phyloP scores from a whole-genome alignment of 257 asterid species.

The Jacaranda copaia region DNA sequence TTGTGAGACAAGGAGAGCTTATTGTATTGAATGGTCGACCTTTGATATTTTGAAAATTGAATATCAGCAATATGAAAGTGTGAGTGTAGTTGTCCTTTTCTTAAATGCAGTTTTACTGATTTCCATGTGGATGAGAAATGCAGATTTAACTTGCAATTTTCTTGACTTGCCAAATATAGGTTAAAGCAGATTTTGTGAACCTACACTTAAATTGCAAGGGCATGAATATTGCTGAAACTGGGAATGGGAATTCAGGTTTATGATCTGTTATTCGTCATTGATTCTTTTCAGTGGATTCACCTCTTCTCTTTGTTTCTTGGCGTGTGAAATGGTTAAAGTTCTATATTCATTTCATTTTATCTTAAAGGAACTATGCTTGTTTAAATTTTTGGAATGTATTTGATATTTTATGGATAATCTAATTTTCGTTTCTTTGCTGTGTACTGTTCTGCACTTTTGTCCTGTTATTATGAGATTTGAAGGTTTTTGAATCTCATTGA shows the following conservation, averaged over 20 bases:
- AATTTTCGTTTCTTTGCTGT: neutral
- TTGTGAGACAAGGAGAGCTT: conserved; percentile 37
- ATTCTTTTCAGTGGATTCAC: conserved; percentile 15
- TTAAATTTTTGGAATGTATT: neutral
- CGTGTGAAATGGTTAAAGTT: conserved; percentile 1
- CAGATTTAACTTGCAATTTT: conserved; percentile 9
- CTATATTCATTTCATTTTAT: conserved; percentile 6
- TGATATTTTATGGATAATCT: neutral
- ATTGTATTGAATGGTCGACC: conserved; percentile 56
- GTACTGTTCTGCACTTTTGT: neutral
- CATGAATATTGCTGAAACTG: conserved; percentile 39
- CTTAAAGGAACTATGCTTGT: neutral
- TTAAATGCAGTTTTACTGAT: conserved; percentile 28
- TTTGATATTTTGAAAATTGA: conserved; percentile 54
- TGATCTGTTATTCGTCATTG: conserved; percentile 3
- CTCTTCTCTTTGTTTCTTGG: conserved; percentile 15
- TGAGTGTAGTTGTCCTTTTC: conserved; percentile 47
- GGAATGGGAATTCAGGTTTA: conserved; percentile 51
- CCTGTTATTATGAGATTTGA: neutral
- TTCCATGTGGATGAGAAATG: conserved; percentile 6
- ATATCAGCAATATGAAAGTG: conserved; percentile 60
- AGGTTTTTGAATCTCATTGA: neutral
- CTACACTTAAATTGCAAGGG: conserved; percentile 49
- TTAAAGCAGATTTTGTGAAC: conserved; percentile 54
- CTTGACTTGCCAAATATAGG: conserved; percentile 47